Percentiles rank a stretch among this genome's conserved stretches.
Conservation (phyloP, 169 alveolate genomes). For the Besnoitia besnoiti region DNA sequence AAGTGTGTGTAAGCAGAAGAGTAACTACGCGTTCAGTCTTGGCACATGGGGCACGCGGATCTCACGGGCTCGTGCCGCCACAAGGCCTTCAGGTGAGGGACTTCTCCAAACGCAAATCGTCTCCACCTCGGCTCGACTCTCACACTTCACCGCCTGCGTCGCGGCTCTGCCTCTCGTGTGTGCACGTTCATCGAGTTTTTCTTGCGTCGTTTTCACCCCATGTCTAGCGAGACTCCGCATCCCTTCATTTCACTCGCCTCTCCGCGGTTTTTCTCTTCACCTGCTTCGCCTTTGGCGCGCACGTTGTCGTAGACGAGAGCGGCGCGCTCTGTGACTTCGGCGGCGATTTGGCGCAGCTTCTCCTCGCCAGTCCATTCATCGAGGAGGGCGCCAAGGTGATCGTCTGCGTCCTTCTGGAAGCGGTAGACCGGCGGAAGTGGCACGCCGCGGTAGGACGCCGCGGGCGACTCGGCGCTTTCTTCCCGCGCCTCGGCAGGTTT, state of each 20-base stretch:
- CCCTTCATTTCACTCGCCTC: neutral
- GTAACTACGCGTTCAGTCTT: too few relatives aligned
- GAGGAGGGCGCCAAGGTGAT: neutral
- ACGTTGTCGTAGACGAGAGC: slow-evolving; percentile 26
- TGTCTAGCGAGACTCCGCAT: neutral
- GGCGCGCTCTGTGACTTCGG: neutral
- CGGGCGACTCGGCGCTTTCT: too few relatives aligned
- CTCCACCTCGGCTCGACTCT: too few relatives aligned
- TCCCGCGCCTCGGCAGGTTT: too few relatives aligned
- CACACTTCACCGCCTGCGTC: too few relatives aligned
- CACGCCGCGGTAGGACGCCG: neutral
- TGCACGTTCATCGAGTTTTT: too few relatives aligned
- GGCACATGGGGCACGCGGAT: too few relatives aligned
- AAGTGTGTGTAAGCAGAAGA: too few relatives aligned
- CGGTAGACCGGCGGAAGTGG: neutral
- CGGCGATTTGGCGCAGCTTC: neutral
- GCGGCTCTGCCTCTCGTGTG: too few relatives aligned
- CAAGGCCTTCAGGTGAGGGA: too few relatives aligned
- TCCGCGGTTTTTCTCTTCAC: neutral
- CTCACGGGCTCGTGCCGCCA: too few relatives aligned
- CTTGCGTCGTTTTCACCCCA: neutral
- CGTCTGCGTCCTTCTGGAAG: neutral
- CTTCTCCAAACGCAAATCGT: too few relatives aligned
- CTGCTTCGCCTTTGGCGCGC: neutral
- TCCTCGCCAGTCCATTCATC: neutral